Conservation (phyloP, 805 yeast species). For the Kodamaea fukazawae region DNA sequence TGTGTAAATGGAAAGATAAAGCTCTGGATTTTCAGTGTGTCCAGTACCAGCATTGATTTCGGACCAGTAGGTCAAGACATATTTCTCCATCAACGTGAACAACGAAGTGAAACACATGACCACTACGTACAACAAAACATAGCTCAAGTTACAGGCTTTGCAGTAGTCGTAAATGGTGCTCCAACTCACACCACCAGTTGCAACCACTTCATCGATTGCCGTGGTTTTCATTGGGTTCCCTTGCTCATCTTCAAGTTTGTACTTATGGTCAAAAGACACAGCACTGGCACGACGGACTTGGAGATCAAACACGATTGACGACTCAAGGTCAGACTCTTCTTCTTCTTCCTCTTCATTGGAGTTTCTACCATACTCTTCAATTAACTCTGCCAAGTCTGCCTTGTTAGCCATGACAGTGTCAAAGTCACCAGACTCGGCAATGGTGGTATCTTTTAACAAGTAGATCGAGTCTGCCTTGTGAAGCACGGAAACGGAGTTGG, state of each 20-base stretch:
- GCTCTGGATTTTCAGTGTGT: slow-evolving; percentile 39
- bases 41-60: slow-evolving; percentile 45
- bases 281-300: slow-evolving; percentile 19
- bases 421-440: slow-evolving; percentile 26
- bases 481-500: slow-evolving; percentile 37
- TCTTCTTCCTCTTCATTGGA: background rate
- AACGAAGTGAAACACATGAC: slow-evolving; percentile 33
- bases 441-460: slow-evolving; percentile 26
- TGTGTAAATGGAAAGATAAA: slow-evolving; percentile 54
- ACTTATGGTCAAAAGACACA: slow-evolving; percentile 22
- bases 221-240: slow-evolving; percentile 8
- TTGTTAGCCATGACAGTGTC: slow-evolving; percentile 14
- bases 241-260: slow-evolving; percentile 15
- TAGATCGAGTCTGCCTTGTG: slow-evolving; percentile 33
- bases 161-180: slow-evolving; percentile 53
- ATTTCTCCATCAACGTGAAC: slow-evolving; percentile 39
- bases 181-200: slow-evolving; percentile 56
- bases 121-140: slow-evolving; percentile 28
- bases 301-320: background rate
- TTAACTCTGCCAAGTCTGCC: slow-evolving; percentile 20
- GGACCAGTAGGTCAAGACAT: slow-evolving; percentile 72
- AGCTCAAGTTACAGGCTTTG: slow-evolving; percentile 46
- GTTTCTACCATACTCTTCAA: slow-evolving; percentile 18
- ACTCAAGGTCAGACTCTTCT: background rate
- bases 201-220: slow-evolving; percentile 35